Evolutionary conservation across 768 basidiomycete genomes (phyloP).

Genomic region (Agaricus blazei): DNA sequence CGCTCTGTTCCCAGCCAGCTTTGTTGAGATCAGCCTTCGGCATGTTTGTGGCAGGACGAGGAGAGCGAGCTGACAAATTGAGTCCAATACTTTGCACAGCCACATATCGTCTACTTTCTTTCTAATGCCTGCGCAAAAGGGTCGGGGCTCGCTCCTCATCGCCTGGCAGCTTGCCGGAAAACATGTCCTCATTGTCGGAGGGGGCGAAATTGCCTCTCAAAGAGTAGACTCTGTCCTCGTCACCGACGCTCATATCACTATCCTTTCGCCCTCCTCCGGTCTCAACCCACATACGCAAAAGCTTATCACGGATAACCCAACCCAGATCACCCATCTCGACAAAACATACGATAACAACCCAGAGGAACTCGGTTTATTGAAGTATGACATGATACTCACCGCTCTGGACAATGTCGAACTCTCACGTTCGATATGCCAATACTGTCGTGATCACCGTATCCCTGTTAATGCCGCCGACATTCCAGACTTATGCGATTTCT

Average conservation of each 20-base stretch:
- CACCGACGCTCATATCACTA: conserved; percentile 71
- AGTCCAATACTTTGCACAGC: conserved; percentile 4
- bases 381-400: conserved; percentile 78
- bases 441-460: conserved; percentile 63
- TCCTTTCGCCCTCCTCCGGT: conserved; percentile 68
- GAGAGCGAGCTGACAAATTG: conserved; percentile 2
- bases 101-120: neutral
- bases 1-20: conserved; percentile 90
- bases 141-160: conserved; percentile 77
- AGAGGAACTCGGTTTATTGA: conserved; percentile 57
- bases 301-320: conserved; percentile 42
- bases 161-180: conserved; percentile 91
- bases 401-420: conserved; percentile 81
- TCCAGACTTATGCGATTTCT: conserved; percentile 94
- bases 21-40: conserved; percentile 94
- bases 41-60: conserved; percentile 9
- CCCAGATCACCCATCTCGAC: conserved; percentile 66
- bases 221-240: conserved; percentile 82
- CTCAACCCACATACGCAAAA: conserved; percentile 55
- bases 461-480: conserved; percentile 97
- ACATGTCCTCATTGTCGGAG: conserved; percentile 87
- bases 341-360: conserved; percentile 45
- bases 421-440: conserved; percentile 65
- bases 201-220: conserved; percentile 87
- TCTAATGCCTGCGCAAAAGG: conserved; percentile 12